Evolutionary conservation across 352 stramenopile genomes (phyloP).

Genomic region (Pythium monospermum): DNA sequence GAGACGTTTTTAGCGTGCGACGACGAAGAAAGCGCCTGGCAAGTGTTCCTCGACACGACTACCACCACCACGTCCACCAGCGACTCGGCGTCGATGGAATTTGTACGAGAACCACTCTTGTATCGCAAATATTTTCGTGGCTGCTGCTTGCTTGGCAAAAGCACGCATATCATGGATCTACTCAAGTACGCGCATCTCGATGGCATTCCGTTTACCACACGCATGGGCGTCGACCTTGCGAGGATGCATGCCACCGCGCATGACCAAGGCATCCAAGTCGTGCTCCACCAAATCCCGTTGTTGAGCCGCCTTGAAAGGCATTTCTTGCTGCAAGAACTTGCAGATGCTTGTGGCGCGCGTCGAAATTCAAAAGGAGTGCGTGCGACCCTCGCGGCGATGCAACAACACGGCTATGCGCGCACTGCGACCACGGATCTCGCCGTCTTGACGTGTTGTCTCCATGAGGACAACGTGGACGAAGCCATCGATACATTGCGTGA

Average conservation of each 20-base stretch:
- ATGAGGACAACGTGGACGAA: slow-evolving; percentile 26
- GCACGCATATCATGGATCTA: slow-evolving; percentile 47
- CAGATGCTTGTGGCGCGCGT: slow-evolving; percentile 52
- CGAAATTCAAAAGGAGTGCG: slow-evolving; percentile 40
- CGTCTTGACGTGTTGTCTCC: slow-evolving; percentile 51
- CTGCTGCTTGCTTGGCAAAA: slow-evolving; percentile 47
- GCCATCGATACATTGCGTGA: slow-evolving; percentile 29
- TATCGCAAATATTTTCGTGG: slow-evolving; percentile 71
- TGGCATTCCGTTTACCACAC: slow-evolving; percentile 39
- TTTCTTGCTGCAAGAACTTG: slow-evolving; percentile 47
- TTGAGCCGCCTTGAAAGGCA: slow-evolving; percentile 26
- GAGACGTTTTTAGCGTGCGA: slow-evolving; percentile 66
- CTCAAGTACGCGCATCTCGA: slow-evolving; percentile 42
- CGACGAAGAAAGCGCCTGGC: slow-evolving; percentile 50
- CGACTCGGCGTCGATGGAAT: no score
- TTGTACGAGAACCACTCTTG: slow-evolving; percentile 35
- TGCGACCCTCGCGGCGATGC: slow-evolving; percentile 34
- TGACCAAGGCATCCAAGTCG: slow-evolving; percentile 37
- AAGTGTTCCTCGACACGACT: slow-evolving; percentile 36
- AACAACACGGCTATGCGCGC: slow-evolving; percentile 30
- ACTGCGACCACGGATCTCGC: slow-evolving; percentile 49
- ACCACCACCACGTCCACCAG: no score
- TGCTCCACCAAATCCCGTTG: slow-evolving; percentile 33
- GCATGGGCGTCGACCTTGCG: slow-evolving; percentile 51
- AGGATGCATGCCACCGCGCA: slow-evolving; percentile 51